These are phyloP conservation scores for Picea abies DNA, from an alignment of 83 land plant genomes.

Conservation along the genomic window DNA sequence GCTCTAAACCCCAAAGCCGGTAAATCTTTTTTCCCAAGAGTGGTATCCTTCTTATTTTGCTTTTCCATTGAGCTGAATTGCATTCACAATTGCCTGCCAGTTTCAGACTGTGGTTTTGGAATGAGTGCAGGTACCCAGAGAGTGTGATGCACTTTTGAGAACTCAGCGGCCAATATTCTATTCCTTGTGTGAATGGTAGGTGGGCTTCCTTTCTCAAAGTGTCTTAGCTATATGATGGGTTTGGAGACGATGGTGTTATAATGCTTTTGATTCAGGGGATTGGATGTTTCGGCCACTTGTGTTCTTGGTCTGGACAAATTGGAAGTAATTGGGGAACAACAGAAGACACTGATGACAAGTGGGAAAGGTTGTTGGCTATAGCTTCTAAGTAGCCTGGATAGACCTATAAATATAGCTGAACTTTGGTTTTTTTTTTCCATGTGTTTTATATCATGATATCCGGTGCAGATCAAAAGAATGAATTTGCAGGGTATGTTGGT, in stretches of 20 bases:
- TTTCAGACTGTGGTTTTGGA: background rate
- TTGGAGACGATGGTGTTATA: background rate
- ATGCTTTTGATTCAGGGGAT: conserved; percentile 20
- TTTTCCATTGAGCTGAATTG: no score
- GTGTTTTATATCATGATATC: conserved; percentile 33
- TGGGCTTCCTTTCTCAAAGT: background rate
- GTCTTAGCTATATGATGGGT: background rate
- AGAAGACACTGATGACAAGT: conserved; percentile 30
- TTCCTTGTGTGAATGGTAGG: conserved; percentile 76
- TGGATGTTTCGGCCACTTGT: conserved; percentile 30
- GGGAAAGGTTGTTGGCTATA: conserved; percentile 24
- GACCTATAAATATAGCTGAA: background rate
- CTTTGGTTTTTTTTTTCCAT: background rate
- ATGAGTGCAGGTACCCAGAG: conserved; percentile 38
- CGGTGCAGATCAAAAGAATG: conserved; percentile 16
- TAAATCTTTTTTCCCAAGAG: conserved; percentile 3
- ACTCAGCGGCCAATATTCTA: conserved; percentile 58
- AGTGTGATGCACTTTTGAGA: conserved; percentile 53
- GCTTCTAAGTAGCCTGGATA: no score
- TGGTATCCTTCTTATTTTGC: background rate
- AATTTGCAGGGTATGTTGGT: background rate
- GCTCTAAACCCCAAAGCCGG: conserved; percentile 48
- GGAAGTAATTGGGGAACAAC: conserved; percentile 40
- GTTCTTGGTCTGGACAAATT: conserved; percentile 29
- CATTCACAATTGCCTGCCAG: background rate